Percentiles rank a stretch among this genome's conserved stretches.
These are phyloP conservation scores for Carex pumila DNA, from an alignment of 176 grass and related monocot species.

Conservation along the genomic window DNA sequence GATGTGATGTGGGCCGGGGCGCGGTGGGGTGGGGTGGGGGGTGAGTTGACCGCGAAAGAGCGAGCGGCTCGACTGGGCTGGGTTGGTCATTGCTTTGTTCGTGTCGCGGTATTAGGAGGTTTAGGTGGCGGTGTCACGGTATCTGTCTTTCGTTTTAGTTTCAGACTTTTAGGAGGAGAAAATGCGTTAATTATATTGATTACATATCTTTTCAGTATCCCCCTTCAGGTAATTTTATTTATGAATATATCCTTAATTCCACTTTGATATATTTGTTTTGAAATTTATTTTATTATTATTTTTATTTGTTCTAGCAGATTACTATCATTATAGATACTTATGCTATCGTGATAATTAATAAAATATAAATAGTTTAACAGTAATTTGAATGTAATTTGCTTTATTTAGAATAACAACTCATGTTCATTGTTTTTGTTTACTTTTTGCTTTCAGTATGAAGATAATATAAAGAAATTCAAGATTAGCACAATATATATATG, in stretches of 20 bases:
- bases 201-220: neutral
- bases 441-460: neutral
- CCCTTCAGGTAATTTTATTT: neutral
- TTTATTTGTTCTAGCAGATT: neutral
- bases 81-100: neutral
- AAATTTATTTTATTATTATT: neutral
- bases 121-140: too few relatives aligned
- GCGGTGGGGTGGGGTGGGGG: conserved; percentile 22
- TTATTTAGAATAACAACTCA: neutral
- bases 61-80: conserved; percentile 22
- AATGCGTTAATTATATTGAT: neutral
- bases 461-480: neutral
- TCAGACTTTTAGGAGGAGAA: neutral
- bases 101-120: conserved; percentile 21
- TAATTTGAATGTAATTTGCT: neutral
- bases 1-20: conserved; percentile 26
- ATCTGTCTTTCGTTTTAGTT: neutral
- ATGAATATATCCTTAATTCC: neutral
- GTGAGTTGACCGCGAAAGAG: conserved; percentile 46
- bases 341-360: neutral
- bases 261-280: neutral
- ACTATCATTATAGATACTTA: neutral
- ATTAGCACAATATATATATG: neutral
- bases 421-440: neutral
- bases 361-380: neutral